phyloP scores from a whole-genome alignment of 1,284 basidiomycete species.

The Naganishia albida region DNA sequence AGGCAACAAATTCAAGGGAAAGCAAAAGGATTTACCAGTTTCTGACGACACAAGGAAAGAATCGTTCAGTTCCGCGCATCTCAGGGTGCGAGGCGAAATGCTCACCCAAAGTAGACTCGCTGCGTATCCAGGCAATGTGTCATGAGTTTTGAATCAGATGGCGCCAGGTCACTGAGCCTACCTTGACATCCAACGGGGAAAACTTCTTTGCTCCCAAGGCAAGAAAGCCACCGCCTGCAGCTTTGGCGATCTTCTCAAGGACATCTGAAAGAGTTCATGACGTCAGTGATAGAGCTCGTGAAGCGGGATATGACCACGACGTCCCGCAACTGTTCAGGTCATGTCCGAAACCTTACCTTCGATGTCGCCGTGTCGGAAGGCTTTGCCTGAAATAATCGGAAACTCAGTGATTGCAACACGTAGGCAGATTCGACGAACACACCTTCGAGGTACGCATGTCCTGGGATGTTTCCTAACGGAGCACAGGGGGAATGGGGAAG shows the following conservation, averaged over 20 bases:
- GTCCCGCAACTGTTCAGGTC: too few species aligned
- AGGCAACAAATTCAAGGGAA: neutral
- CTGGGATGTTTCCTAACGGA: slow-evolving; percentile 49
- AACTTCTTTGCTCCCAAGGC: slow-evolving; percentile 71
- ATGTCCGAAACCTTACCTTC: slow-evolving; percentile 58
- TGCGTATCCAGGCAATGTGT: neutral
- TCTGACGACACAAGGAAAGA: neutral
- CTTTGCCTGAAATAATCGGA: slow-evolving; percentile 56
- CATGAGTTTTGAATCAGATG: neutral
- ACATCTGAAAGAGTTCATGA: slow-evolving; percentile 56
- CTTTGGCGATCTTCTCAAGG: slow-evolving; percentile 66
- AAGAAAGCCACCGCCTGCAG: slow-evolving; percentile 64
- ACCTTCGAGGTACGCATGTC: slow-evolving; percentile 53
- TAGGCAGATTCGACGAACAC: neutral
- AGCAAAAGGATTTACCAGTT: slow-evolving; percentile 5
- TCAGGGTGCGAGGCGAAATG: neutral
- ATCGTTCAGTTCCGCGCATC: neutral
- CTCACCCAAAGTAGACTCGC: slow-evolving; percentile 22
- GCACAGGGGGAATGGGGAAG: neutral
- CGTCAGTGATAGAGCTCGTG: slow-evolving; percentile 18
- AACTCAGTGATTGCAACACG: neutral
- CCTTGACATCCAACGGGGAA: slow-evolving; percentile 51
- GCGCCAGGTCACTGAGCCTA: slow-evolving; percentile 6
- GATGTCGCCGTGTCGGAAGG: slow-evolving; percentile 83
- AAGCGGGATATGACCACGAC: neutral